Base-by-base conservation (phyloP, 495 filamentous ascomycete species). In the Tuber brumale region DNA sequence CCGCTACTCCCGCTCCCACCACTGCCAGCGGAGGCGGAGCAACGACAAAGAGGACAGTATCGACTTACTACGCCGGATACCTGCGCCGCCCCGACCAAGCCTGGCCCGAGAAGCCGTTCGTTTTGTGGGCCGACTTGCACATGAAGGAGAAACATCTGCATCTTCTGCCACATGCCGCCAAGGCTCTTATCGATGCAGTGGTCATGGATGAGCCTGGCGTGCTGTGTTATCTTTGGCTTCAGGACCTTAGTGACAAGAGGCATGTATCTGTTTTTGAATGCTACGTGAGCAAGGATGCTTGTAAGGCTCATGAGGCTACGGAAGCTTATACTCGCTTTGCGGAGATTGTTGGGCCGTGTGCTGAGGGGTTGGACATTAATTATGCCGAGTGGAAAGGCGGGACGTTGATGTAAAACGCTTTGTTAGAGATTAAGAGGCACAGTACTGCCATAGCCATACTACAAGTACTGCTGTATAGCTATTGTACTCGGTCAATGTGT, bases 141-240 rank as follows among this genome's bases (percentile, higher is more conserved):
- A 43, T 44, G 18, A 75, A 75, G 43, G 18, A 35, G 16, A 19
- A 31, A 10, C 35, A 75, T 16, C 5, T 39, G 10, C 37, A n/a
- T 16, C 19, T 46, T 41, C 69, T 75, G 27, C 66, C 70, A 14
- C 74, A 16, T 18, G 43, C 74, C n/a, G 51, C 69, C 10, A 35
- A 48, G 21, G 31, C 43, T 2, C 23, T 44, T 21, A 46, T 75
- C 21, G 74, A 71, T 21, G 51, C 39, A 18, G 74, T 71, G 39
- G 43, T 44, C 35, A 37, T 31, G 27, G 51, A 71, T 14, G 74
- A 71, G 42, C 69, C 41, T 6, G 74, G 69, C 2, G 70, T 46
- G 16, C 31, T 75, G 61, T 75, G 74, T 70, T 75, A 71, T 37
- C 41, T 75, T 23, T 75, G 74, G 74, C 61, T 75, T 21, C 43